Conservation (phyloP, 371 early-diverging fungal genomes). For the Rhizomucor miehei region DNA sequence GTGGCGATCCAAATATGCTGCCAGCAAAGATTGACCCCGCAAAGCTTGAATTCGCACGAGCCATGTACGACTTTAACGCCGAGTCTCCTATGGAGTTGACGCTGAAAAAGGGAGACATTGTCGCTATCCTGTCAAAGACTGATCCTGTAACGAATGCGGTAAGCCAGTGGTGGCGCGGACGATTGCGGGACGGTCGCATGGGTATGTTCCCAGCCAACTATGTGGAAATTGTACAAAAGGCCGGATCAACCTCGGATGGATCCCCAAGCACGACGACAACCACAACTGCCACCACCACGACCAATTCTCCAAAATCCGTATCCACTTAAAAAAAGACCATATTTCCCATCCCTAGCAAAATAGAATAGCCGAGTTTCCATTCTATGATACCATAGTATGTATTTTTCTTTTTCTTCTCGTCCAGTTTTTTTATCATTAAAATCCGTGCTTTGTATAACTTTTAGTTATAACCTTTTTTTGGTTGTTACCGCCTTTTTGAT, state of each 20-base stretch:
- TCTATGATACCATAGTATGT: no score
- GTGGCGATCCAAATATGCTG: conserved; percentile 10
- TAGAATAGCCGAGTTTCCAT: no score
- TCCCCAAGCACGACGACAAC: no score
- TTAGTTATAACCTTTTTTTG: no score
- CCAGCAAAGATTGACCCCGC: conserved; percentile 26
- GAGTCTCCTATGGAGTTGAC: conserved; percentile 76
- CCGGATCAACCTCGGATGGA: no score
- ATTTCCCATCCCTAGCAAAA: no score
- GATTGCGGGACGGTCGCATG: conserved; percentile 74
- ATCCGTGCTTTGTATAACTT: no score
- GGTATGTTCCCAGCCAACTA: conserved; percentile 93
- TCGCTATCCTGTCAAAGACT: conserved; percentile 77
- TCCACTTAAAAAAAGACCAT: background rate
- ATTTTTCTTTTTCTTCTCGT: no score
- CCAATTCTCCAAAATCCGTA: background rate
- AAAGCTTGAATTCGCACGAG: conserved; percentile 86
- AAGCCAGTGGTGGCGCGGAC: conserved; percentile 92
- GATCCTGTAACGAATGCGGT: conserved; percentile 72
- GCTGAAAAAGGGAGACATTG: conserved; percentile 81
- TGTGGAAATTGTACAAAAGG: conserved; percentile 35
- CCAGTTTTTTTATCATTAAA: no score
- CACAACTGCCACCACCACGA: background rate
- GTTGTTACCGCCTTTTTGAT: no score
- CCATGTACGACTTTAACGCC: conserved; percentile 81